Evolutionary conservation across 768 basidiomycete genomes (phyloP), one percentile per base, ranked within the genome.

Genomic region (Arthromyces matolae): DNA sequence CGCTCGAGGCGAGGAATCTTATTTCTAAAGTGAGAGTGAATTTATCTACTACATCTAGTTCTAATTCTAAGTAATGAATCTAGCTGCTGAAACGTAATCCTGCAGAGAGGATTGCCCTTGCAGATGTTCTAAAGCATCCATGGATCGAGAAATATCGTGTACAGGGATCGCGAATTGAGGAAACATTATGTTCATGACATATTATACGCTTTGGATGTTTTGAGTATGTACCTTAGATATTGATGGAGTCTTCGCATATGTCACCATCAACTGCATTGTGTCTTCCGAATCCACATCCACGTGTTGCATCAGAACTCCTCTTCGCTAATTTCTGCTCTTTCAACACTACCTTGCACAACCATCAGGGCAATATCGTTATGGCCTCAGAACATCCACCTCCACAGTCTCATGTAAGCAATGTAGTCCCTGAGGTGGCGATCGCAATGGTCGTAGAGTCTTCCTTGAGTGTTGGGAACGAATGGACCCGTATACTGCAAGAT

Each of bases 51-150:
- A 14, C 37, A 4, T 7, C 14, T 9, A 36, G 18, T 8, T 14
- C 47, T n/a, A 20, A 53, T 19, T 4, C 39, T 33, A 16, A 34
- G 8, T 16, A 39, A 9, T 20, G 3, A 7, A 24, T 40, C 3
- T 22, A 97, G 95, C 80, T 98, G 13, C 77, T 98, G 8, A 83
- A 81, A 63, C 82, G 89, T 51, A 83, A 89, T n/a, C 89, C 93
- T 0, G 77, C 83, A 54, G 77, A 84, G 48, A 81, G 93, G 5
- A 54, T 97, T 13, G 72, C 91, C 0, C 74, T 96, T 18, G 64
- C 68, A 0, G 84, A 93, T 13, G 93, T 93, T 16, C 70, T 83
- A n/a, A 73, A 71, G 5, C 93, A 95, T 60, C 91, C 92, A 8
- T 97, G 93, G 92, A 86, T 97, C 37, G 68, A 83, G 16, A 84